A percentile compares a stretch with the other conserved stretches of the same genome.
These are phyloP conservation scores for Vanderwaltozyma yarrowii DNA, from an alignment of 805 yeast genomes.

Conservation along the genomic window DNA sequence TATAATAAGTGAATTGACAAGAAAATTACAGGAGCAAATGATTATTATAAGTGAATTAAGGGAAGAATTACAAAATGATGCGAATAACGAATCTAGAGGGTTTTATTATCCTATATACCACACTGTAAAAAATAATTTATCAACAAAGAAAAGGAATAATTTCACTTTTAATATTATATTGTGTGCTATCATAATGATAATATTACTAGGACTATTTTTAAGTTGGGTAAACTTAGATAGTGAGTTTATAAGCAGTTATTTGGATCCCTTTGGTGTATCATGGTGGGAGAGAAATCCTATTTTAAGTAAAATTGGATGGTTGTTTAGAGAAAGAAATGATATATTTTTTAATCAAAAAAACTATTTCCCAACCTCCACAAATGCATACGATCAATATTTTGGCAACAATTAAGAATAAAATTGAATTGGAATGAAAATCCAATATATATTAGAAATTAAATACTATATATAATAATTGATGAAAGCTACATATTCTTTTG, in stretches of 20 bases:
- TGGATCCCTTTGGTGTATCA: slow-evolving; percentile 1
- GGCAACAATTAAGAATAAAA: no score
- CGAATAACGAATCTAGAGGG: not conserved
- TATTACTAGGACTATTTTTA: not conserved
- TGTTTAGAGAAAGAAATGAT: slow-evolving; percentile 10
- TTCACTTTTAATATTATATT: no score
- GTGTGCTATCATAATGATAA: not conserved
- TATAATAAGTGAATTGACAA: slow-evolving; percentile 21
- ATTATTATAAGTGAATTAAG: slow-evolving; percentile 15
- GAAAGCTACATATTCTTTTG: slow-evolving; percentile 14
- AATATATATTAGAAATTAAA: no score
- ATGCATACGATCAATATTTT: slow-evolving; percentile 12
- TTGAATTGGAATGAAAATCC: no score
- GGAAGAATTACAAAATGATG: slow-evolving; percentile 7
- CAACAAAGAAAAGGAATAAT: not conserved
- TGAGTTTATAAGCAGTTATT: not conserved
- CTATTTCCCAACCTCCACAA: slow-evolving; percentile 1
- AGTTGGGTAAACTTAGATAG: not conserved
- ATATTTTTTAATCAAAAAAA: not conserved
- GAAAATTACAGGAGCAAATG: slow-evolving; percentile 23
- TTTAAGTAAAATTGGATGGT: slow-evolving; percentile 15
- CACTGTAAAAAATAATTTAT: not conserved
- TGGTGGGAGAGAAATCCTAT: slow-evolving; percentile 21
- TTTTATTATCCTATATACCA: not conserved
- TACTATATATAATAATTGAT: no score